phyloP scores from a whole-genome alignment of 73 alveolate genomes.

The Paramecium biaurelia region DNA sequence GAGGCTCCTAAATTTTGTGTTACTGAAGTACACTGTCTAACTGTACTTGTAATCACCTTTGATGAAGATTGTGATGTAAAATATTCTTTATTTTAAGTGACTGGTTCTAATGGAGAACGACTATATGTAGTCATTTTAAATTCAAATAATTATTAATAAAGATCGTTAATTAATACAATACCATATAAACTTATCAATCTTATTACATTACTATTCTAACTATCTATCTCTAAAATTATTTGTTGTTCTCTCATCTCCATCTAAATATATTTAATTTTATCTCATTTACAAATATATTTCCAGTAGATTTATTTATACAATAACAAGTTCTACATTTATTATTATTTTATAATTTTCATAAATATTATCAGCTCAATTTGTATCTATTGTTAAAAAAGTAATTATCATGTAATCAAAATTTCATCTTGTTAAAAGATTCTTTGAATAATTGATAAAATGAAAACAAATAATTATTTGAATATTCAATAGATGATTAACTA shows the following conservation, averaged over 20 bases:
- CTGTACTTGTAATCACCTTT: background rate
- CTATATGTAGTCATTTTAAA: slow-evolving; percentile 18
- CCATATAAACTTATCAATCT: background rate
- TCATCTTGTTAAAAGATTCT: too few relatives aligned
- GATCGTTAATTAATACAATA: background rate
- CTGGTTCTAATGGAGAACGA: slow-evolving; percentile 26
- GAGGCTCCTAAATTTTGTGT: background rate
- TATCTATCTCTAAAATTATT: background rate
- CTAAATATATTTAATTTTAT: background rate
- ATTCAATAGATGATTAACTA: too few relatives aligned
- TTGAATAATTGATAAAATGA: too few relatives aligned
- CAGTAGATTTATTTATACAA: background rate
- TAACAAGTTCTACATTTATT: background rate
- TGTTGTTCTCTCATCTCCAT: background rate
- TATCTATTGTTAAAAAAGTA: too few relatives aligned
- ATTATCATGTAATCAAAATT: too few relatives aligned
- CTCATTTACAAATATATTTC: background rate
- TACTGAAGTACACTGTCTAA: slow-evolving; percentile 4
- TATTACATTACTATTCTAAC: background rate
- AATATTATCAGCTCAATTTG: too few relatives aligned
- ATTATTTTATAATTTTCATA: background rate
- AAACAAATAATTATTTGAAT: too few relatives aligned
- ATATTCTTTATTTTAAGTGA: background rate
- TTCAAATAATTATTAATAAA: background rate
- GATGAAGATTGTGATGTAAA: background rate